Percentiles rank a stretch among this genome's conserved stretches.
phyloP scores from a whole-genome alignment of 2,329 filamentous ascomycete genomes.

The Cylindrodendrum hubeiense region DNA sequence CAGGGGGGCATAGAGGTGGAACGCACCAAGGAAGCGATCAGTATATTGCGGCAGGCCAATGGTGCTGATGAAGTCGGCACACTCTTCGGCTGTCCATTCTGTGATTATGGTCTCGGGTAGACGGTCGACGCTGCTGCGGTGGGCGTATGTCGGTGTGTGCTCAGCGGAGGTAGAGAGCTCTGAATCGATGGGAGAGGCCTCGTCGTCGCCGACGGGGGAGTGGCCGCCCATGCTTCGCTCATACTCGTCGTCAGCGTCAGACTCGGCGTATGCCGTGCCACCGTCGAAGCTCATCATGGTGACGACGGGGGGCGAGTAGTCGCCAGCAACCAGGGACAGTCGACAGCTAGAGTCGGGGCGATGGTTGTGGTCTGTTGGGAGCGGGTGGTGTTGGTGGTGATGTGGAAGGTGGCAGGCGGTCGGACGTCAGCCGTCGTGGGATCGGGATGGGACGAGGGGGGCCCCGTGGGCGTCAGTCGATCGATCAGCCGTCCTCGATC shows the following conservation, averaged over 20 bases:
- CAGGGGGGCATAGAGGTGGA: constrained; percentile 22
- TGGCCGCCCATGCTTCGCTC: constrained; percentile 78
- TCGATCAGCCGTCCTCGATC: constrained; percentile 8
- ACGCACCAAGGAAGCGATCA: constrained; percentile 84
- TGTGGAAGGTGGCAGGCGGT: background rate
- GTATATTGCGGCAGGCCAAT: constrained; percentile 87
- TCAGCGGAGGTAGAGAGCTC: constrained; percentile 77
- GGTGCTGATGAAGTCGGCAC: constrained; percentile 86
- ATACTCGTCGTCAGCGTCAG: constrained; percentile 86
- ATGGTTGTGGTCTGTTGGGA: constrained; percentile 7
- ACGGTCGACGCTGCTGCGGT: constrained; percentile 72
- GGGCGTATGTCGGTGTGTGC: constrained; percentile 83
- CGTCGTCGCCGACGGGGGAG: constrained; percentile 77
- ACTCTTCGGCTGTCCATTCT: constrained; percentile 88
- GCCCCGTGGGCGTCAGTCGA: constrained; percentile 20
- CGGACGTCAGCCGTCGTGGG: background rate
- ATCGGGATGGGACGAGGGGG: constrained; percentile 17
- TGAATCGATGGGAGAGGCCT: constrained; percentile 78
- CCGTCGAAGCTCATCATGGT: constrained; percentile 71
- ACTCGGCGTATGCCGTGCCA: constrained; percentile 81
- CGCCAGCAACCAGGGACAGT: constrained; percentile 26
- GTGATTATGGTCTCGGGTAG: constrained; percentile 81
- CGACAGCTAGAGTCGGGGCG: constrained; percentile 22
- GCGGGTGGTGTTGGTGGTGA: background rate
- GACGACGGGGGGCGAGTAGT: constrained; percentile 29